Evolutionary conservation across 371 early-diverging fungal genomes (phyloP).

Genomic region (Syncephalis fuscata): DNA sequence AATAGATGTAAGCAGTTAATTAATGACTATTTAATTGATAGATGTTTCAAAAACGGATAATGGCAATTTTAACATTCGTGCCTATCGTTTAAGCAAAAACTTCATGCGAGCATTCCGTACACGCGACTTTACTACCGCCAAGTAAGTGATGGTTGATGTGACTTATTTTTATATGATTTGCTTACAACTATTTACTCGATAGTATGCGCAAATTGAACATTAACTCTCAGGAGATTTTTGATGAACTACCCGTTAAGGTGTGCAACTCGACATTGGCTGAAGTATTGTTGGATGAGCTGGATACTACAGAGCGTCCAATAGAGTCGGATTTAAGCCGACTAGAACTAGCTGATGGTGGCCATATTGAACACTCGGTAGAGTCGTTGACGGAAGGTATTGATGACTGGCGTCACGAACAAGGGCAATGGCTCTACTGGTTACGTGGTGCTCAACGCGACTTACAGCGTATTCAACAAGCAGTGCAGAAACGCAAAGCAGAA

Average conservation of each 20-base stretch:
- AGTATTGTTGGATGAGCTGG: constrained; percentile 67
- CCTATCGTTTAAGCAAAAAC: constrained; percentile 67
- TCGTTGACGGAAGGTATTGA: constrained; percentile 75
- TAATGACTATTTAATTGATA: constrained; percentile 3
- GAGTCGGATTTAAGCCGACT: constrained; percentile 70
- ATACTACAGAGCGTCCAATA: constrained; percentile 31
- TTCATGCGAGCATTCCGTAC: constrained; percentile 74
- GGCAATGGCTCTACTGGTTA: constrained; percentile 88
- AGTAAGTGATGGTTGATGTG: constrained; percentile 11
- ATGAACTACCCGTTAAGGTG: constrained; percentile 76
- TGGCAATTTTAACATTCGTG: constrained; percentile 75
- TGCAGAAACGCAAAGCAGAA: constrained; percentile 47
- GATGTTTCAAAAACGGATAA: constrained; percentile 71
- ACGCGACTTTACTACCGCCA: constrained; percentile 75
- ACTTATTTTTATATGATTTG: neutral
- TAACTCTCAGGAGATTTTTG: constrained; percentile 71
- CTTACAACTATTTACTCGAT: neutral
- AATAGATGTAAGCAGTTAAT: neutral
- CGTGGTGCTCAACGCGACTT: constrained; percentile 79
- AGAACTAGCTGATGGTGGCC: constrained; percentile 61
- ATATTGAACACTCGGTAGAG: constrained; percentile 80
- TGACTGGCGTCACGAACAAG: constrained; percentile 76
- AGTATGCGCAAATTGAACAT: constrained; percentile 24
- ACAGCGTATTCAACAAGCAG: constrained; percentile 41
- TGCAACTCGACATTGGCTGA: constrained; percentile 67